A percentile compares a stretch with the other conserved stretches of the same genome.
Evolutionary conservation across 139 green algal species (phyloP).

Genomic region (Zygnema cylindricum): DNA sequence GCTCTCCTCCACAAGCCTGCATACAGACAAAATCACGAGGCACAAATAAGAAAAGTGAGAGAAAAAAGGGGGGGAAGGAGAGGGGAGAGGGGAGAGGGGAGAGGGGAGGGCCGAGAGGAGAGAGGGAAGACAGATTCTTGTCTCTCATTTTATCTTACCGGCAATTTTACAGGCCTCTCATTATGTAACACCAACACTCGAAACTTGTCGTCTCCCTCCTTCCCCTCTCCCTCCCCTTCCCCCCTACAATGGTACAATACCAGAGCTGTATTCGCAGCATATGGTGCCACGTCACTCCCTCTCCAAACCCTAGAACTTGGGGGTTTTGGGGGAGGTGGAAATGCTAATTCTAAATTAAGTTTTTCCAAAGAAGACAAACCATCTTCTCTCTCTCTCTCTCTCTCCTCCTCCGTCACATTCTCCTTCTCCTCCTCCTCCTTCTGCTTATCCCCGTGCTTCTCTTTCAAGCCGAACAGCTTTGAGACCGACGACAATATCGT

Average conservation of each 20-base stretch:
- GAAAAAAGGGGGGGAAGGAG: neutral
- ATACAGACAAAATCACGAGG: neutral
- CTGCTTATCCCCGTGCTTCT: neutral
- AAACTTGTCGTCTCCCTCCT: conserved; percentile 31
- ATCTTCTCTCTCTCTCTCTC: neutral
- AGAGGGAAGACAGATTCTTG: neutral
- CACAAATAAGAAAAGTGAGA: neutral
- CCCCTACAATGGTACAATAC: conserved; percentile 35
- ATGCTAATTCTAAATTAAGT: neutral
- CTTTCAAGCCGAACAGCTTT: neutral
- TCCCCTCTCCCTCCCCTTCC: neutral
- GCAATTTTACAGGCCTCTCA: conserved; percentile 39
- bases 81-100: neutral
- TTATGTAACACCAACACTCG: conserved; percentile 48
- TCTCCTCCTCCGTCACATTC: neutral
- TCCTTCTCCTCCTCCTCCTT: neutral
- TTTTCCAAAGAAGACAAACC: neutral
- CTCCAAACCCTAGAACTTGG: conserved; percentile 18
- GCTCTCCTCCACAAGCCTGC: conserved; percentile 37
- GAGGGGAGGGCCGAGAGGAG: neutral
- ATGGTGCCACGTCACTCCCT: conserved; percentile 19
- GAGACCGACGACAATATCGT: neutral
- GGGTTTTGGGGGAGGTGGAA: neutral
- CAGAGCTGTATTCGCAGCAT: conserved; percentile 41
- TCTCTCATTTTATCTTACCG: conserved; percentile 16